Conservation (phyloP, 345 rosid genomes). For the Populus simonii region DNA sequence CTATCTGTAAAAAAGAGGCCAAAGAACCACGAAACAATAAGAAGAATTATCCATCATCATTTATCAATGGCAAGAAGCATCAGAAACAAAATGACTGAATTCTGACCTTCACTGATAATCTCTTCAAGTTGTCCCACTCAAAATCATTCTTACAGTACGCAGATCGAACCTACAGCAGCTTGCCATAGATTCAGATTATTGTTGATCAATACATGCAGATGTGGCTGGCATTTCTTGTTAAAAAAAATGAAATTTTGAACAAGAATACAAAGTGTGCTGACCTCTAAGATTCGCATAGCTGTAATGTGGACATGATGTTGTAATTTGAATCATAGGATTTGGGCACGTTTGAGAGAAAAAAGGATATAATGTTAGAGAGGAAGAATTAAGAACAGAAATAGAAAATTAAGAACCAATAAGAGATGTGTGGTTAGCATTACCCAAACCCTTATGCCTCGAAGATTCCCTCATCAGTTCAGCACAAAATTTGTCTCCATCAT, state of each 20-base stretch:
- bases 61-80: not conserved
- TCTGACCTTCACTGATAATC: conserved; percentile 52
- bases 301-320: not conserved
- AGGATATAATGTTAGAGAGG: not conserved
- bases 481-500: conserved; percentile 80
- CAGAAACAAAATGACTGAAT: not conserved
- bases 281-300: conserved; percentile 83
- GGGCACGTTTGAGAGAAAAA: too few species aligned
- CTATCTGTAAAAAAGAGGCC: conserved; percentile 40
- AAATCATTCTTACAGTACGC: conserved; percentile 80
- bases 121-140: conserved; percentile 74
- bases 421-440: conserved; percentile 25
- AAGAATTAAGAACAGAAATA: not conserved
- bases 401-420: not conserved
- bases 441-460: conserved; percentile 61
- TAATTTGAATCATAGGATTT: too few species aligned
- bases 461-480: conserved; percentile 75
- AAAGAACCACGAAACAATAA: not conserved
- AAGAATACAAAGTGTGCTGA: conserved; percentile 10
- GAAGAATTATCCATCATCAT: not conserved
- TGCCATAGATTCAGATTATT: not conserved
- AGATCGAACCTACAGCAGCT: conserved; percentile 58
- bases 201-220: not conserved
- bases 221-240: not conserved
- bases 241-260: not conserved